phyloP scores from a whole-genome alignment of 2,329 filamentous ascomycete species.

The Xylaria sp. region DNA sequence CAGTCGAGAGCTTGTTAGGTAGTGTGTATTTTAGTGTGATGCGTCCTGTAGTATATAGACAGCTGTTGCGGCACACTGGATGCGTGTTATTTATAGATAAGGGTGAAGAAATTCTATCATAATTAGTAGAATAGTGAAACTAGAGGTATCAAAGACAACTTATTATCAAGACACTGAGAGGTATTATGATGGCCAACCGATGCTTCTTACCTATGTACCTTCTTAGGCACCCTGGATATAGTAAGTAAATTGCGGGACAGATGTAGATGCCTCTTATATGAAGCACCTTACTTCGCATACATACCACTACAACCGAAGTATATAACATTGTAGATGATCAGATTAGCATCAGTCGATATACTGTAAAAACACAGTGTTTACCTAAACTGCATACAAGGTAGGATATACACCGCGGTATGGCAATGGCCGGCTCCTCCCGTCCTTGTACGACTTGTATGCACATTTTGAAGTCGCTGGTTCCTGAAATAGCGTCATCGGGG shows the following conservation, averaged over 20 bases:
- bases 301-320: not conserved
- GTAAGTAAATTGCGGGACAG: not conserved
- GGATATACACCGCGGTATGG: not conserved
- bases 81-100: constrained; percentile 16
- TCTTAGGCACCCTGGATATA: not conserved
- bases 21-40: not conserved
- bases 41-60: too few species aligned
- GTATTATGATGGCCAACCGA: constrained; percentile 9
- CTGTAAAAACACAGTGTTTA: not conserved
- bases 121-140: not conserved
- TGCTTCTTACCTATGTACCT: not conserved
- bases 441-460: constrained; percentile 12
- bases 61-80: not conserved
- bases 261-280: not conserved
- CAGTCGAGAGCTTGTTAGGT: not conserved
- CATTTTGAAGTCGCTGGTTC: constrained; percentile 18
- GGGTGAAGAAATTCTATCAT: not conserved
- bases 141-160: not conserved
- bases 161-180: not conserved
- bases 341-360: not conserved
- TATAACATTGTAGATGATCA: not conserved
- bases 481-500: constrained; percentile 30
- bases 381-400: not conserved
- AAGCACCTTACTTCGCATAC: not conserved
- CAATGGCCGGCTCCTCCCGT: constrained; percentile 33